Evolutionary conservation across 2,329 filamentous ascomycete species (phyloP), one percentile per base, ranked within the genome.

Genomic region (Colletotrichum sp.): DNA sequence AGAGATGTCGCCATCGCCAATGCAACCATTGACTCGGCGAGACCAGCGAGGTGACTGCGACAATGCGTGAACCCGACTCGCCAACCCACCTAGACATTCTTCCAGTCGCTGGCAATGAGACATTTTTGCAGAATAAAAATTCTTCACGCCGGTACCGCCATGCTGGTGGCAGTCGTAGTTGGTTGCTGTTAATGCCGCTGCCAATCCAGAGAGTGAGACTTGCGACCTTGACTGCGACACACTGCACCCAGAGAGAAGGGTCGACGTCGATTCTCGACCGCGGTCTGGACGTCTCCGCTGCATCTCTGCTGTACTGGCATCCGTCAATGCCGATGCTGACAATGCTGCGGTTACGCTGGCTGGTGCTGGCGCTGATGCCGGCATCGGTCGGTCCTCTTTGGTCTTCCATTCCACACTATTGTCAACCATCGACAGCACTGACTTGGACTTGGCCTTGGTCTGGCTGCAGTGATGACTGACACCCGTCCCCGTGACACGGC

Each of bases 71-170:
- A 11, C 25, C 68, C 72, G 64, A 66, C 52, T 72, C 61, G 52
- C 11, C 36, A 13, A 27, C 34, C 12, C 11, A 16, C 30, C 22
- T 25, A 25, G n/a, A 22, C 30, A n/a, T 34, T 36, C 27, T 30
- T 16, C 22, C 32, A 57, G 64, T 36, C 30, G 44, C 30, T 27
- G 25, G 36, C 44, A 69, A 27, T 75, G 72, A 75, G 72, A 75
- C 72, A 75, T 67, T 39, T 67, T 57, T 57, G 68, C 59, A 27
- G 61, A 48, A 28, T 48, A 66, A 59, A 55, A 61, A 59, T 67
- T 63, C 72, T 72, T 72, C 61, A 72, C 72, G 36, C 48, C 68
- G 71, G 13, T 48, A 57, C 71, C 44, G 44, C 71, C 66, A 64
- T 28, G n/a, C 16, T 39, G 30, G n/a, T 22, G 44, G n/a, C 12